These are phyloP conservation scores for Ceriops tagal DNA, from an alignment of 345 rosid species.

Conservation along the genomic window DNA sequence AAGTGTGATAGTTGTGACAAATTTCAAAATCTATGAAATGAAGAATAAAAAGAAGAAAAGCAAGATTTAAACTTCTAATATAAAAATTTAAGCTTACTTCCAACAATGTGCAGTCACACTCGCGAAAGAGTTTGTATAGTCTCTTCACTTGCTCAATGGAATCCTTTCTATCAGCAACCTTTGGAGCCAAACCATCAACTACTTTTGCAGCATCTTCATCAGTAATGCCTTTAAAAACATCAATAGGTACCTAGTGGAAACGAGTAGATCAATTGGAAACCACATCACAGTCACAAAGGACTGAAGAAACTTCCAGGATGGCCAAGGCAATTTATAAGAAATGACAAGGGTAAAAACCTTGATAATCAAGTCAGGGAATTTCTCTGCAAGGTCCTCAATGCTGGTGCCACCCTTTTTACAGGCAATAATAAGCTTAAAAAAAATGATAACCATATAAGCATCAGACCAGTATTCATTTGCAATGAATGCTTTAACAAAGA, in stretches of 20 bases:
- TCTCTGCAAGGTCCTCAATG: conserved; percentile 98
- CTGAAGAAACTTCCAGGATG: conserved; percentile 4
- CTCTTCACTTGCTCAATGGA: conserved; percentile 97
- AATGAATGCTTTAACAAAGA: conserved; percentile 6
- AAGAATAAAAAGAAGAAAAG: not conserved
- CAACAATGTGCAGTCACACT: conserved; percentile 84
- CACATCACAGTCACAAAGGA: conserved; percentile 8
- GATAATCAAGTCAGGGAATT: conserved; percentile 91
- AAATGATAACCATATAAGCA: conserved; percentile 6
- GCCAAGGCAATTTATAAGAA: conserved; percentile 15
- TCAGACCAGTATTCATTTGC: not conserved
- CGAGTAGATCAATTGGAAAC: conserved; percentile 10
- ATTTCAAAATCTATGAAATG: not conserved
- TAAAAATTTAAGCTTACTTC: conserved; percentile 55
- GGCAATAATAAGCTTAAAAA: conserved; percentile 80
- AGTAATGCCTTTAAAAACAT: conserved; percentile 92
- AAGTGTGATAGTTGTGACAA: not conserved
- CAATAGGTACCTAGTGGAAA: conserved; percentile 74
- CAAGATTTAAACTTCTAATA: not conserved
- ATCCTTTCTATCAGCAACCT: conserved; percentile 75
- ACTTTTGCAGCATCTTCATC: conserved; percentile 97
- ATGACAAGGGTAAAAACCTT: conserved; percentile 44
- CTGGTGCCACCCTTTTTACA: conserved; percentile 98
- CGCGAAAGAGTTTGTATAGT: conserved; percentile 78
- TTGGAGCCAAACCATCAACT: conserved; percentile 91